A percentile compares a stretch with the other conserved stretches of the same genome.
phyloP scores from a whole-genome alignment of 192 early-diverging fungal genomes.

The Backusella sp. region DNA sequence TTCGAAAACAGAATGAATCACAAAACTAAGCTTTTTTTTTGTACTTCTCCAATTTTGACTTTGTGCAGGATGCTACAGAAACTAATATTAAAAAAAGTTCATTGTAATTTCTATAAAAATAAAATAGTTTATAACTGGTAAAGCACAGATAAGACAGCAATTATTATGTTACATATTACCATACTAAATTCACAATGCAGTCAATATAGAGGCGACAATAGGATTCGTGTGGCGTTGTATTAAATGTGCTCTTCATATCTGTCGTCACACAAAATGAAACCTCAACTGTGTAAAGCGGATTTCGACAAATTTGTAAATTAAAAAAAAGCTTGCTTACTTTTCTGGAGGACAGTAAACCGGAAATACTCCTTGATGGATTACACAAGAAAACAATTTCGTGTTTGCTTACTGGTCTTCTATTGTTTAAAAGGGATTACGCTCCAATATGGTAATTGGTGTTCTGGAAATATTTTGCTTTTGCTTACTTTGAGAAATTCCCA shows the following conservation, averaged over 20 bases:
- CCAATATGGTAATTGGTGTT: slow-evolving; percentile 1
- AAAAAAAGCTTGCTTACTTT: neutral
- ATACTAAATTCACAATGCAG: neutral
- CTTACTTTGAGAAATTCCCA: neutral
- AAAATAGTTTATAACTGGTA: neutral
- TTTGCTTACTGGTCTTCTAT: neutral
- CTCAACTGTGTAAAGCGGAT: neutral
- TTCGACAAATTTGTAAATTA: neutral
- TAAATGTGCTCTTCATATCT: neutral
- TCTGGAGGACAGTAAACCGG: neutral
- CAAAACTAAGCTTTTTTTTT: neutral
- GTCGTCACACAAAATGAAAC: neutral
- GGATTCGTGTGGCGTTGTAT: neutral
- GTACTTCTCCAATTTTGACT: neutral
- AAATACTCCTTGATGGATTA: neutral
- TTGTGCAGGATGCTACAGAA: neutral
- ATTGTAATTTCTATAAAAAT: neutral
- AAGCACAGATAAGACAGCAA: neutral
- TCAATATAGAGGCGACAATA: neutral
- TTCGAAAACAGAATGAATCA: neutral
- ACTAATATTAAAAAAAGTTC: neutral
- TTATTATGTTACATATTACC: neutral
- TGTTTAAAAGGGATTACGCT: neutral
- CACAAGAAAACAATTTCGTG: neutral
- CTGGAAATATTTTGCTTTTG: neutral